Evolutionary conservation across 1,284 basidiomycete species (phyloP), one percentile per base, ranked within the genome.

Genomic region (Ganoderma sinense): DNA sequence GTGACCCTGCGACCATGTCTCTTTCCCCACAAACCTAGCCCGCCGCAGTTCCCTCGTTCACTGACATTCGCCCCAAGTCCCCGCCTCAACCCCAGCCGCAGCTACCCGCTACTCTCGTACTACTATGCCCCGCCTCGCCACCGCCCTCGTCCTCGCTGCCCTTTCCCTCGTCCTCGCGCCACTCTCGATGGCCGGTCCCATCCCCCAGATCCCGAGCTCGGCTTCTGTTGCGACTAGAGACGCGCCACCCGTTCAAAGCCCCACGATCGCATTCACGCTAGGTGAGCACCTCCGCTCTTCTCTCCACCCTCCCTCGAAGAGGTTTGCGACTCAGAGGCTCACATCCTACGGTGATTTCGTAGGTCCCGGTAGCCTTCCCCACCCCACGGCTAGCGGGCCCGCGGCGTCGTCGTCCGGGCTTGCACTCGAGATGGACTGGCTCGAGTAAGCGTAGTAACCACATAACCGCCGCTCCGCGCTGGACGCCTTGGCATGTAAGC

Each of bases 381-480:
- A 61, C 26, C 56, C 56, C 11, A 36, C 56, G 33, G 33, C 56
- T 1, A 36, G 33, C 56, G 33, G 33, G 18, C 56, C 31, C 18
- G 33, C 56, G 20, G 11, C 56, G 11, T 39, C 56, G 18, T 59
- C 56, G 18, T 59, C 56, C 20, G 33, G 63, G 60, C 56, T 39
- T 20, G 2, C 10, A 33, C 56, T 59, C 33, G 56, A 59, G 62
- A 71, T 71, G 70, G 70, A 71, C 65, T 71, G 70, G 70, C 62
- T 71, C 20, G 53, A 43, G 4, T 70, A 55, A 69, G 53, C 40
- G 65, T 20, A 2, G 20, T 16, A 31, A 23, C 31, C 40, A 16
- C 65, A 39, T 39, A 40, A 23, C 26, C 51, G 20, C 51, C 31
- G 4, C 51, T 29, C 23, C 26, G 26, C 26, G 23, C 48, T 51